phyloP scores from a whole-genome alignment of 108 stramenopile species.

The Mediolabrus comicus region DNA sequence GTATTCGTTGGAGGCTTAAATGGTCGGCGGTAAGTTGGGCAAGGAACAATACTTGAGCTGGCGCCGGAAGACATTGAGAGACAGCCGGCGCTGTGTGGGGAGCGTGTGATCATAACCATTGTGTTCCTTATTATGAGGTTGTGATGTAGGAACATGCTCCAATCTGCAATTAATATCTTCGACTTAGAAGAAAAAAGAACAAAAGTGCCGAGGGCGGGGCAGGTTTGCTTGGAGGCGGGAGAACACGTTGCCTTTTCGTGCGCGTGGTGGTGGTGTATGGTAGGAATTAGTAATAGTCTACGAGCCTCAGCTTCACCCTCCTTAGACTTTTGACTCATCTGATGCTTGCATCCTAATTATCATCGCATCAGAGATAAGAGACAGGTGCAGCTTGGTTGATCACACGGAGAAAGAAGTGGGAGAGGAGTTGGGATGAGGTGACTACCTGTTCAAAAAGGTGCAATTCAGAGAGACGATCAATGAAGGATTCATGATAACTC shows the following conservation, averaged over 20 bases:
- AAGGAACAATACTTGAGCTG: slow-evolving; percentile 19
- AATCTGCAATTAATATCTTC: no score
- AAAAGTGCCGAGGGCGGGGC: neutral
- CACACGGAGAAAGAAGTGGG: slow-evolving; percentile 70
- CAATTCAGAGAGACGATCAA: slow-evolving; percentile 37
- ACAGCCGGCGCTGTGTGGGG: neutral
- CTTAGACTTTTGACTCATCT: no score
- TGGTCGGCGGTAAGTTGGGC: slow-evolving; percentile 28
- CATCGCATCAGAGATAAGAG: no score
- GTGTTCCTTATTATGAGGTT: no score
- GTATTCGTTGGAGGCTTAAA: slow-evolving; percentile 3
- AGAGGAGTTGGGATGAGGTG: slow-evolving; percentile 52
- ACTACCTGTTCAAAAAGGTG: slow-evolving; percentile 58
- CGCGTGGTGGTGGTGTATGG: no score
- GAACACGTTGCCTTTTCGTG: no score
- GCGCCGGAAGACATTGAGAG: slow-evolving; percentile 3
- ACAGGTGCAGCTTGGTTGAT: no score
- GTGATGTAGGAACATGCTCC: neutral
- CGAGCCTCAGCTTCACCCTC: no score
- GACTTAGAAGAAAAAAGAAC: neutral
- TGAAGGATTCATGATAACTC: neutral
- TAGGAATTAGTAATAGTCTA: no score
- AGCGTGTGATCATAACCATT: neutral
- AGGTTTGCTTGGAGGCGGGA: neutral
- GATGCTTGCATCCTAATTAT: no score